These are phyloP conservation scores for Litchi chinensis DNA, from an alignment of 345 rosid genomes.

Conservation along the genomic window DNA sequence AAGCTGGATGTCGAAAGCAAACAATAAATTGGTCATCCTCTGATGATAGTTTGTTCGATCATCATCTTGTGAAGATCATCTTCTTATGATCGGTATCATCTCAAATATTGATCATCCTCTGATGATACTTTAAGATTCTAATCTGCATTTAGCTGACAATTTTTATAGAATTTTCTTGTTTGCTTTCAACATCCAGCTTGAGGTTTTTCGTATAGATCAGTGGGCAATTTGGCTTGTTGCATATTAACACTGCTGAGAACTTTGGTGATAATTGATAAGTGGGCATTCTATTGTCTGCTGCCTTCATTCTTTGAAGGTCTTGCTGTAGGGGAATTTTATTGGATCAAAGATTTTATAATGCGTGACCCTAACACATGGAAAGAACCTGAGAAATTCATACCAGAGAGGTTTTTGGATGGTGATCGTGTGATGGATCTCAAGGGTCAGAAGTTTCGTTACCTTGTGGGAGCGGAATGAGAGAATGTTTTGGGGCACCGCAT, in stretches of 20 bases:
- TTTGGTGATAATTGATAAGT: constrained; percentile 9
- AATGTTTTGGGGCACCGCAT: constrained; percentile 41
- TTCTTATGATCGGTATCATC: constrained; percentile 27
- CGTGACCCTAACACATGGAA: constrained; percentile 32
- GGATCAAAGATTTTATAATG: constrained; percentile 20
- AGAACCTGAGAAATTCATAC: constrained; percentile 24
- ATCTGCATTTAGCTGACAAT: constrained; percentile 2
- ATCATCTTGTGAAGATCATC: constrained; percentile 22
- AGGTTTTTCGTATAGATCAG: constrained; percentile 18
- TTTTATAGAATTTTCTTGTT: background rate
- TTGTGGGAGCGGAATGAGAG: constrained; percentile 49
- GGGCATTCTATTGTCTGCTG: constrained; percentile 10
- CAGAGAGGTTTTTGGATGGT: constrained; percentile 31
- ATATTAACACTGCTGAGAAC: constrained; percentile 27
- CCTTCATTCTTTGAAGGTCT: constrained; percentile 34
- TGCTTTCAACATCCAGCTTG: background rate
- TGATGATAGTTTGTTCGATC: constrained; percentile 23
- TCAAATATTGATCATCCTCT: constrained; percentile 22
- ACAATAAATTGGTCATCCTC: constrained; percentile 27
- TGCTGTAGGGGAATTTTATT: too few relatives aligned
- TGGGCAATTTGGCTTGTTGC: constrained; percentile 17
- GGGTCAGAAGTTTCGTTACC: constrained; percentile 36
- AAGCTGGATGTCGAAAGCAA: too few relatives aligned
- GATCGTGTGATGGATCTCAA: constrained; percentile 16
- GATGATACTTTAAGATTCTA: constrained; percentile 19